Percentiles rank a stretch among this genome's conserved stretches.
phyloP scores from a whole-genome alignment of 257 asterid species.

The Solanum sparsipilum region DNA sequence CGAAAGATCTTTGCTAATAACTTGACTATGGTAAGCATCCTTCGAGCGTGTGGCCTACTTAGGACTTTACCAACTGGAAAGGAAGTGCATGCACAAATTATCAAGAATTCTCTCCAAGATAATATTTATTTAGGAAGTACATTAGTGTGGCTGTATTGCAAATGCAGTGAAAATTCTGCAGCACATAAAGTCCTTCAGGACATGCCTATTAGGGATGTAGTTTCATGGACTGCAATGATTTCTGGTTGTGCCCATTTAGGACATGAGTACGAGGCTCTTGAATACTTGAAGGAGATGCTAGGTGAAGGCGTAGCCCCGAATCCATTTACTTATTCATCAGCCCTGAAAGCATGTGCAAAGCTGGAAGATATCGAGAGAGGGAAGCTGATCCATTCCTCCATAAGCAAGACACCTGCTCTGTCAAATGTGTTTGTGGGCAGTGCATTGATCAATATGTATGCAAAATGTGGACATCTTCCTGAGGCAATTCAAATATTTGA shows the following conservation, averaged over 20 bases:
- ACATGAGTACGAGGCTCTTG: conserved; percentile 77
- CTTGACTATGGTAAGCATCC: conserved; percentile 73
- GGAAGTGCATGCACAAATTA: conserved; percentile 71
- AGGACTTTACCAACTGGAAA: conserved; percentile 46
- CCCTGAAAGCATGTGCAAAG: conserved; percentile 78
- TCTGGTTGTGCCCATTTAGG: conserved; percentile 72
- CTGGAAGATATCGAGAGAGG: conserved; percentile 56
- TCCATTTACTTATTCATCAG: conserved; percentile 77
- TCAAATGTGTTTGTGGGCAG: conserved; percentile 82
- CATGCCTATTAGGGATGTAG: conserved; percentile 70
- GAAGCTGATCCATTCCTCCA: conserved; percentile 59
- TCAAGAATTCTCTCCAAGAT: conserved; percentile 40
- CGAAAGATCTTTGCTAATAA: conserved; percentile 33
- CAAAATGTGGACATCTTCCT: conserved; percentile 64
- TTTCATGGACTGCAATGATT: conserved; percentile 92
- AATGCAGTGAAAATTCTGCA: conserved; percentile 52
- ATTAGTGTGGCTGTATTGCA: conserved; percentile 78
- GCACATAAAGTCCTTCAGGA: conserved; percentile 62
- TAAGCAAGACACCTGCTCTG: conserved; percentile 50
- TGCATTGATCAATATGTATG: conserved; percentile 82
- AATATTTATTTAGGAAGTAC: conserved; percentile 60
- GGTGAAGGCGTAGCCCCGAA: conserved; percentile 80
- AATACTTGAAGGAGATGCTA: conserved; percentile 71
- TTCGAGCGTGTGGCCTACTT: conserved; percentile 67
- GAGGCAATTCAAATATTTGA: conserved; percentile 77